These are phyloP conservation scores for Coniosporium apollinis DNA, from an alignment of 495 filamentous ascomycete species.

Conservation along the genomic window DNA sequence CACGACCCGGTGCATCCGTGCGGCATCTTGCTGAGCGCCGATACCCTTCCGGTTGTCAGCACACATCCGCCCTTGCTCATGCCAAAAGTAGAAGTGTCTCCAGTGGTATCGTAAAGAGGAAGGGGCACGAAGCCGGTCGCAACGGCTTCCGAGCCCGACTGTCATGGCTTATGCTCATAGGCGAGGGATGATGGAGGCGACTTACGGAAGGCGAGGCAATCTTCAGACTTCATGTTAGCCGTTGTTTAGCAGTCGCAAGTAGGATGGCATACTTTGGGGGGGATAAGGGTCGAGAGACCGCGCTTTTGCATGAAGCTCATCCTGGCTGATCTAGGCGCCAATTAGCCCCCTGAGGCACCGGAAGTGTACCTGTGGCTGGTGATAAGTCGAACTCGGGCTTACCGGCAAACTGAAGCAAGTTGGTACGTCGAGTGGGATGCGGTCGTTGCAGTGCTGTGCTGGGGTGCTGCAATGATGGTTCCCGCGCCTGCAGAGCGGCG, in stretches of 20 bases:
- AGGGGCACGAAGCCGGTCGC: neutral
- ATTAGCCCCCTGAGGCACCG: too few species aligned
- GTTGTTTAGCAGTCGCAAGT: too few species aligned
- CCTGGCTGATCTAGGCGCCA: constrained; percentile 37
- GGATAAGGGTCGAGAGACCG: constrained; percentile 93
- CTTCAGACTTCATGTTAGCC: too few species aligned
- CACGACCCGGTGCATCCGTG: constrained; percentile 89
- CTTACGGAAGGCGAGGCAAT: constrained; percentile 89
- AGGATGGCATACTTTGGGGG: constrained; percentile 63
- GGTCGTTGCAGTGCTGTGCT: too few species aligned
- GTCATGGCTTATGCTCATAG: too few species aligned
- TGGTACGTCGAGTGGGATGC: too few species aligned
- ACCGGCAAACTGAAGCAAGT: too few species aligned
- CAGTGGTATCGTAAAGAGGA: neutral
- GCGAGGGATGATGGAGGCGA: neutral
- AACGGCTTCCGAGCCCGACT: too few species aligned
- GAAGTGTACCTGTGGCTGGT: too few species aligned
- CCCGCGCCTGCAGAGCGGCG: too few species aligned
- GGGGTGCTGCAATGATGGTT: too few species aligned
- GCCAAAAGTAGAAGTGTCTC: neutral
- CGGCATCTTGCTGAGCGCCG: constrained; percentile 82
- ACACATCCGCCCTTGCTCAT: constrained; percentile 1
- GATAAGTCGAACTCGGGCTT: too few species aligned
- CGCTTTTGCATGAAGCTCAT: constrained; percentile 86
- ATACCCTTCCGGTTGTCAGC: constrained; percentile 49